Conservation (phyloP, 768 basidiomycete species). For the Xanthoconium purpureum region DNA sequence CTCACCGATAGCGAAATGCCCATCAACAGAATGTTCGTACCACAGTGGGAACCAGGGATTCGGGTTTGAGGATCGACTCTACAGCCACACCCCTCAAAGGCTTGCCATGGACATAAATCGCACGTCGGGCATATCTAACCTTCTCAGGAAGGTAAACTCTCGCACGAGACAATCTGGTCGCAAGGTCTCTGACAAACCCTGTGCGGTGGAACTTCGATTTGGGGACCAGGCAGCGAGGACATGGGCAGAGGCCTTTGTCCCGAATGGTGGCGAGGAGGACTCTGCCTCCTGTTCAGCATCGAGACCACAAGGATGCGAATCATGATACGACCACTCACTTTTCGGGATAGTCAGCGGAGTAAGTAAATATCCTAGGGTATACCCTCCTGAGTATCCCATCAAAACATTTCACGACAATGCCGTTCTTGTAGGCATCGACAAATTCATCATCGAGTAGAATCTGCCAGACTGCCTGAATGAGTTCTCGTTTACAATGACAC, state of each 20-base stretch:
- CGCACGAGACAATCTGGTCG: background rate
- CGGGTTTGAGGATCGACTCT: background rate
- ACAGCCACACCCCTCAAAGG: background rate
- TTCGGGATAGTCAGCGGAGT: too few relatives aligned
- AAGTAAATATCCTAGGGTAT: too few relatives aligned
- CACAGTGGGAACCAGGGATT: background rate
- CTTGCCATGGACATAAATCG: background rate
- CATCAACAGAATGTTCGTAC: too few relatives aligned
- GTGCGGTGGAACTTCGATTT: background rate
- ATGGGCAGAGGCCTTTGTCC: background rate
- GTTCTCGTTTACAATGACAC: background rate
- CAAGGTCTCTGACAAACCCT: background rate
- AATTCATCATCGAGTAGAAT: background rate
- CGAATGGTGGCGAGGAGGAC: background rate
- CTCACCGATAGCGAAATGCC: background rate
- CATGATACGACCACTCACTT: background rate
- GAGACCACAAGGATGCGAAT: background rate
- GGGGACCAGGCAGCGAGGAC: background rate
- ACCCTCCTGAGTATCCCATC: background rate
- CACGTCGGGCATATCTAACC: background rate
- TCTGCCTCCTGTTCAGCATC: background rate
- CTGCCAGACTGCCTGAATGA: background rate
- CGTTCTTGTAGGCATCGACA: too few relatives aligned
- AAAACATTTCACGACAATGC: background rate
- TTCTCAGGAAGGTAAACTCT: background rate